Evolutionary conservation across 2,329 filamentous ascomycete species (phyloP), one percentile per base, ranked within the genome.

Genomic region (Trichoderma asperellum): DNA sequence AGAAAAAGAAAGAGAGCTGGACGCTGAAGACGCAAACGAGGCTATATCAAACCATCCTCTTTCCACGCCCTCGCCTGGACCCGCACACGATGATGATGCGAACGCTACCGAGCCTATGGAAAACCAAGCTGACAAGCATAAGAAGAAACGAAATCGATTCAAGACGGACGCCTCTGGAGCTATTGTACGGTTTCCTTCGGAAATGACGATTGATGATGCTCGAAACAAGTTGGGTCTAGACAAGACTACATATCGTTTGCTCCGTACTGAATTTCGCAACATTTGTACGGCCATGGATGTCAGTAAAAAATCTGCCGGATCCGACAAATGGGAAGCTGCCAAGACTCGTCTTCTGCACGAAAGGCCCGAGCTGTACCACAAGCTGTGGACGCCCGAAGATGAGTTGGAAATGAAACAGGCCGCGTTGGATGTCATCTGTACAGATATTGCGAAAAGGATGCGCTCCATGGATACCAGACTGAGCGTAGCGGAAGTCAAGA

Each of bases 361-460:
- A 73, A 89, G 86, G 32, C 80, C 84, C 16, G 89, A 92, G 73
- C 82, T 96, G 18, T 86, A 89, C 70, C 80, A 81, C 2, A 82
- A 88, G 32, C 88, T 93, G 75, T 88, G 85, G 81, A 59, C 83
- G 7, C 84, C 88, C 55, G 84, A 86, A 32, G 84, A 86, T 3
- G 83, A 89, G 27, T 78, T 86, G 18, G 88, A 91, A 55, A 82
- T 84, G 53, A 92, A 90, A 76, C 85, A 85, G 47, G 83, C 93
- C 57, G 91, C 92, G 0, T 81, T 96, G 5, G 92, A 96, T 76
- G 87, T 93, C 57, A 89, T 96, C 29, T 94, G 91, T 75, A 91
- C 88, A 34, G 92, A 95, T 79, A 91, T 95, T 35, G 94, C 92
- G 1, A 96, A 96, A 79, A 85, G 91, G 24, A 89, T 94, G 83